Evolutionary conservation across 495 filamentous ascomycete species (phyloP).

Genomic region (Talaromyces thailandensis): DNA sequence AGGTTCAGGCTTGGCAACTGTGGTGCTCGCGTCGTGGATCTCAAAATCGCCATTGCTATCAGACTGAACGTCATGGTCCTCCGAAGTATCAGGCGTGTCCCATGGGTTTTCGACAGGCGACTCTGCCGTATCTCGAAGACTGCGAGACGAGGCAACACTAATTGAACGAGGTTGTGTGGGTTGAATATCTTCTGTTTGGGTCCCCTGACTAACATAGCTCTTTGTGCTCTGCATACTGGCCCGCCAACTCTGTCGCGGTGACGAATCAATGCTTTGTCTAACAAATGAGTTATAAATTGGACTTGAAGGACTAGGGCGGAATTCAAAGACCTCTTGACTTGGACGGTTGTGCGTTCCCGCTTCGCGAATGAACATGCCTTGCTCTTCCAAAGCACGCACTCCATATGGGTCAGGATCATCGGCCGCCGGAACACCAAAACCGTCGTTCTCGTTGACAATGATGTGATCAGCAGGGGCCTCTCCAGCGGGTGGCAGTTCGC

Average conservation of each 20-base stretch:
- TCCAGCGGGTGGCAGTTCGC: constrained; percentile 39
- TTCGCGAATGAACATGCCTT: constrained; percentile 79
- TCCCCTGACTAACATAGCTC: constrained; percentile 43
- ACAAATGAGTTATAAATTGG: constrained; percentile 62
- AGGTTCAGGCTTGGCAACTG: constrained; percentile 39
- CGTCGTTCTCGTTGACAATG: constrained; percentile 32
- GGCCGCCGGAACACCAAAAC: constrained; percentile 68
- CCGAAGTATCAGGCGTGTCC: constrained; percentile 19
- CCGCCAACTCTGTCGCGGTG: constrained; percentile 51
- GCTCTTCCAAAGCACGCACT: constrained; percentile 73
- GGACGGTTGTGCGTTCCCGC: constrained; percentile 64
- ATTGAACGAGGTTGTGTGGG: constrained; percentile 24
- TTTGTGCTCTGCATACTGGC: constrained; percentile 49
- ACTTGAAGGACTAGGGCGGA: constrained; percentile 64
- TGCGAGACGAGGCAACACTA: constrained; percentile 38
- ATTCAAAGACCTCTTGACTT: constrained; percentile 68
- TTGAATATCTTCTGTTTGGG: constrained; percentile 49
- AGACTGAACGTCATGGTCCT: constrained; percentile 10
- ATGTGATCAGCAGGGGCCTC: constrained; percentile 69
- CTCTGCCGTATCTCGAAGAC: constrained; percentile 31
- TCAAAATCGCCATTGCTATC: constrained; percentile 21
- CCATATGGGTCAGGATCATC: constrained; percentile 82
- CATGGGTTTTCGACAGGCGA: constrained; percentile 20
- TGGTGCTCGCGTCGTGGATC: constrained; percentile 34
- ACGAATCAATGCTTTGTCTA: constrained; percentile 60